phyloP scores from a whole-genome alignment of 2,329 filamentous ascomycete species.

The Colletotrichum theobromicola region DNA sequence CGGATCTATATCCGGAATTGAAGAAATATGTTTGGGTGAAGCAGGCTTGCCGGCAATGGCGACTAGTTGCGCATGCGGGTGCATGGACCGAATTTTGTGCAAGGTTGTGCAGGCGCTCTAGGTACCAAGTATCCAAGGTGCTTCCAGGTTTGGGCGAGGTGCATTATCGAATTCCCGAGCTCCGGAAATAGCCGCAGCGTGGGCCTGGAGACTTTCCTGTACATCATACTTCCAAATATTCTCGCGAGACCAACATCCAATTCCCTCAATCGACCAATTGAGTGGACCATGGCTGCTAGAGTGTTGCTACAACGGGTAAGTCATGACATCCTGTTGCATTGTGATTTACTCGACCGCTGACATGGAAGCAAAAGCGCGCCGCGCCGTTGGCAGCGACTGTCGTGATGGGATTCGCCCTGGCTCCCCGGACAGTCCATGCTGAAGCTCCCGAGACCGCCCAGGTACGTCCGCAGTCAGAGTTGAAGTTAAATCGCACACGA shows the following conservation, averaged over 20 bases:
- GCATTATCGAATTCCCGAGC: conserved; percentile 26
- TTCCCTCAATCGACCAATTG: conserved; percentile 45
- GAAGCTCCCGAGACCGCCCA: conserved; percentile 46
- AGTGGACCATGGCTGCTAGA: conserved; percentile 64
- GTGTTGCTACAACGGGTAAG: conserved; percentile 62
- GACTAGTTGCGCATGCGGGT: conserved; percentile 7
- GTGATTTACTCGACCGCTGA: background rate
- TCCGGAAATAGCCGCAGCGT: conserved; percentile 32
- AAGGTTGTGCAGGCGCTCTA: background rate
- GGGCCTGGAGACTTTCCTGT: conserved; percentile 10
- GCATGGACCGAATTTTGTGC: conserved; percentile 13
- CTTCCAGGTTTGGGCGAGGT: background rate
- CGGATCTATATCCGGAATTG: background rate
- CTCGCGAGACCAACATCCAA: conserved; percentile 24
- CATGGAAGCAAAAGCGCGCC: conserved; percentile 46
- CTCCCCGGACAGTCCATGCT: conserved; percentile 54
- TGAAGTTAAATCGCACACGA: background rate
- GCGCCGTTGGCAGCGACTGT: conserved; percentile 60
- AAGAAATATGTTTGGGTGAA: background rate
- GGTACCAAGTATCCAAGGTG: no score
- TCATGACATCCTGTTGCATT: background rate
- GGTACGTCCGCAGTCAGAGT: background rate
- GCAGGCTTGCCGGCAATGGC: background rate
- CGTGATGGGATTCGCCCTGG: conserved; percentile 53
- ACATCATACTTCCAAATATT: conserved; percentile 26